Base-by-base conservation (phyloP, 2,329 filamentous ascomycete species). In the Claviceps quebecensis region DNA sequence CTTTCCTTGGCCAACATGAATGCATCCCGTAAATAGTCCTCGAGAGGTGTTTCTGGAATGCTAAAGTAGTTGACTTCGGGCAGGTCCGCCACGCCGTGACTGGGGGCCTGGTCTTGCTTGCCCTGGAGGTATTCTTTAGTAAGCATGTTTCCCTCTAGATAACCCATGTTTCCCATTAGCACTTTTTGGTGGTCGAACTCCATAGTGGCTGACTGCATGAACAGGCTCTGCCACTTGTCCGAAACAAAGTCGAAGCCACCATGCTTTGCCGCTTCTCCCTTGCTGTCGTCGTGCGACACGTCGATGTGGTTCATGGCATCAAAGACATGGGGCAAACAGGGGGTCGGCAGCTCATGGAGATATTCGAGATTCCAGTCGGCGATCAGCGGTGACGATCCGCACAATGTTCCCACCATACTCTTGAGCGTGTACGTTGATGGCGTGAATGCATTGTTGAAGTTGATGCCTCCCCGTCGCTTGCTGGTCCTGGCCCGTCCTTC, bases 401-500 rank as follows among this genome's bases (percentile, higher is more conserved):
- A 73, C 7, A 72, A 52, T 8, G 67, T 68, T 4, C 65, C 70
- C 0, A 63, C 61, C 14, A 72, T 50, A 50, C 68, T 71, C 57
- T 73, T 73, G 29, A 72, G 59, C 0, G 71, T 73, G 38, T 72
- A 72, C 0, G 71, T 72, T 3, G 64, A 62, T 0, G 69, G 62
- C 0, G 71, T 72, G 45, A 67, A 65, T 2, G 65, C 69, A 34
- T 67, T 68, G 14, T 66, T 70, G 47, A 62, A 65, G 26, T 61
- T 70, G 49, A 73, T 60, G 9, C 71, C 71, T 29, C 71, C 70
- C 0, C 64, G 60, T 23, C 54, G 56, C 23, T n/a, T 26, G 14
- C 16, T 2, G 13, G 9, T 29, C 9, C 53, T 54, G 44, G 52
- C 49, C 0, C 53, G 52, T 13, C 47, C 23, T 45, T 0, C 56